Evolutionary conservation across 257 asterid genomes (phyloP), one percentile per base, ranked within the genome.

Genomic region (Solanum verrucosum): DNA sequence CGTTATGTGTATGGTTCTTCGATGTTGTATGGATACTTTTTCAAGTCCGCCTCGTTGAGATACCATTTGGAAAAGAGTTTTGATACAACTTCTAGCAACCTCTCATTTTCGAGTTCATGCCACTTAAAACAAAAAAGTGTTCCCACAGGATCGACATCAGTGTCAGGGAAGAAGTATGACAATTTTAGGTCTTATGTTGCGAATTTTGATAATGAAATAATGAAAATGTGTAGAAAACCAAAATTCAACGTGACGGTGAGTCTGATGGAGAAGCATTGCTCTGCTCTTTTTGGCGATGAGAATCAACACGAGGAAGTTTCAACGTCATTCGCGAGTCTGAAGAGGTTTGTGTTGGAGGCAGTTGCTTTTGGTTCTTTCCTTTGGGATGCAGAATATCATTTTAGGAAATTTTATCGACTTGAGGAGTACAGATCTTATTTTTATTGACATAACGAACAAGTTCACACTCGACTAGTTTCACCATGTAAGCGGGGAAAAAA

Each of bases 351-450:
- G 84, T 89, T 96, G 68, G 99, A 96, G 91, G 98, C 93, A 35
- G 92, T 96, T 73, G 99, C 97, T 25, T 97, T 97, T 72, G 98
- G 99, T 40, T 93, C 92, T 18, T 97, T 94, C 89, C 89, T 97
- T 6, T 95, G 96, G 97, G 98, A 94, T 1, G 87, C 96, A 3
- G 99, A 97, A 74, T 92, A 89, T 46, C 88, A 81, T 23, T 91
- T 95, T 83, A 89, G 85, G 49, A 86, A 12, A 83, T 92, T 92
- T 52, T 96, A 91, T 91, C 89, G 34, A 88, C 98, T 95, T 4
- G 91, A 92, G 89, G 95, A 94, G 34, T 52, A 16, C 2, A 52
- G 4, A 52, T 6, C 63, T 16, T 23, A 6, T 16, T 52, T 16
- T 1, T 16, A 52, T 52, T 52, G 23, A 52, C 60, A 16, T 52